Base-by-base conservation (phyloP, 495 filamentous ascomycete species). In the Aspergillus cavernicola region DNA sequence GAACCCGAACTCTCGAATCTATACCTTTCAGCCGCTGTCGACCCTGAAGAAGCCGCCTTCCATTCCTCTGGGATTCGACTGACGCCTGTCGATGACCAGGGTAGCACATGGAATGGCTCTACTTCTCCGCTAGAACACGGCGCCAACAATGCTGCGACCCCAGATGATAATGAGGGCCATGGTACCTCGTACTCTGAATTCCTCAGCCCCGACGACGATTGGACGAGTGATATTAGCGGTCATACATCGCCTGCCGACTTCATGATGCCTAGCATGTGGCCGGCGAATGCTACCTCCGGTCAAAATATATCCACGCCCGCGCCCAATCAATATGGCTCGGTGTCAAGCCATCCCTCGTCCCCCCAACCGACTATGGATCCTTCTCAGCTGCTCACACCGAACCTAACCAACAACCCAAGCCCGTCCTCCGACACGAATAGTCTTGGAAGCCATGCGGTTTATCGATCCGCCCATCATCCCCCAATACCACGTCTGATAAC, bases 41-140 rank as follows among this genome's bases (percentile, higher is more conserved):
- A 75, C 52, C 70, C 67, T 0, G 73, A 76, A 20, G 69, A 73
- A 57, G 57, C 63, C 6, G 67, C 59, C 15, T 70, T 75, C 28
- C 62, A 63, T 45, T 64, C 66, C n/a, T 55, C 60, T 29, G 68
- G 63, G 0, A 68, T 75, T 50, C 65, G 67, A 35, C 37, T 70
- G 16, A 73, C 71, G 2, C 67, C 70, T 1, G 55, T 59, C 15
- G 56, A 55, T 6, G 58, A 57, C 22, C 52, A 51, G 39, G 50
- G 56, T 4, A 61, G 59, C 40, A 31, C 45, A 19, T 29, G 36
- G 33, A 57, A 48, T 42, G 36, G 31, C n/a, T 50, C 48, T 4
- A n/a, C 35, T 5, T 58, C 56, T 11, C 56, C 55, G 36, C 24
- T 50, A 33, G 43, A 47, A 11, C 37, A 38, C 39, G 20, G 52